Evolutionary conservation across 2,329 filamentous ascomycete species (phyloP).

Genomic region (Blumeria graminis): DNA sequence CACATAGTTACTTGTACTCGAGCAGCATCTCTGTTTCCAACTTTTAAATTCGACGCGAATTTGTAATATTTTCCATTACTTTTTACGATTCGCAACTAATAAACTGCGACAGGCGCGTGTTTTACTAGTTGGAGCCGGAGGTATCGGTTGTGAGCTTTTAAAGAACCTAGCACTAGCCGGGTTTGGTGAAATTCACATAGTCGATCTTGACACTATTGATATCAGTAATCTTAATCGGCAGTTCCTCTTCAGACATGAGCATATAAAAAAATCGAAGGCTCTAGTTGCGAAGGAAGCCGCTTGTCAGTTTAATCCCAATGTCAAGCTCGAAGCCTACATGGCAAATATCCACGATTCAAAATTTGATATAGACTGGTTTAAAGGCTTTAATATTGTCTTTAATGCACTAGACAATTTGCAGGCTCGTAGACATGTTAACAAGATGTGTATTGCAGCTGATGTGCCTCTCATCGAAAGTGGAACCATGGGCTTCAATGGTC

Average conservation of each 20-base stretch:
- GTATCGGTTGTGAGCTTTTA: constrained; percentile 89
- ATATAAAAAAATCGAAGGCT: constrained; percentile 94
- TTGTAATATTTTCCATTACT: background rate
- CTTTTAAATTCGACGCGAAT: background rate
- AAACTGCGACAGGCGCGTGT: constrained; percentile 43
- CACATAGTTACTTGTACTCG: no score
- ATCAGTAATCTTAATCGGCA: constrained; percentile 93
- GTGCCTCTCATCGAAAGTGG: constrained; percentile 88
- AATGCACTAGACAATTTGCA: constrained; percentile 94
- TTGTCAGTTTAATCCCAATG: constrained; percentile 67
- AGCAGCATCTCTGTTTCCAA: constrained; percentile 3
- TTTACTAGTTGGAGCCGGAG: constrained; percentile 84
- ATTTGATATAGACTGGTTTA: constrained; percentile 79
- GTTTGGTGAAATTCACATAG: constrained; percentile 80
- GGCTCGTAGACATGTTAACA: constrained; percentile 81
- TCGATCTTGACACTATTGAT: constrained; percentile 96
- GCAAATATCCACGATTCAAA: constrained; percentile 80
- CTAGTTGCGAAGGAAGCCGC: constrained; percentile 83
- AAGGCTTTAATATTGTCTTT: constrained; percentile 64
- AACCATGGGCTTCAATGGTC: constrained; percentile 91
- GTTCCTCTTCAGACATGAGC: constrained; percentile 86
- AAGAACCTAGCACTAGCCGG: constrained; percentile 87
- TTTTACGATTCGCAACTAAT: background rate
- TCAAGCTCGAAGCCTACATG: constrained; percentile 71
- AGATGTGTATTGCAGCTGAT: constrained; percentile 82